These are phyloP conservation scores for Trametes versicolor DNA, from an alignment of 1,284 basidiomycete species.

Conservation along the genomic window DNA sequence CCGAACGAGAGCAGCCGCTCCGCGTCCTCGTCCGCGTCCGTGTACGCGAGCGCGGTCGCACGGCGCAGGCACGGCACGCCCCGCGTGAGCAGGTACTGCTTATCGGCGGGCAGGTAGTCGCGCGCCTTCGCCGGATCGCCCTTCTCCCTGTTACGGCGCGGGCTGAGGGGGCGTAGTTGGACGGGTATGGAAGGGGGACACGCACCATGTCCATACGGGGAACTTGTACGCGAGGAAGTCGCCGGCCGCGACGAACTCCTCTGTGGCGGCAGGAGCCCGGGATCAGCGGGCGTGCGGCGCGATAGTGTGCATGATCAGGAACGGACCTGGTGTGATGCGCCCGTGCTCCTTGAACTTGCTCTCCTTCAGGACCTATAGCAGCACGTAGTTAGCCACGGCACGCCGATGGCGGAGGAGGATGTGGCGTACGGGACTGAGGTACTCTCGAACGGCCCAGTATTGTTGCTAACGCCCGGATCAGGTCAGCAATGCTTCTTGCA, in stretches of 20 bases:
- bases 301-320: conserved; percentile 21
- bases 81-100: conserved; percentile 95
- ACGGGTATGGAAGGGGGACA: conserved; percentile 17
- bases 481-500: not conserved
- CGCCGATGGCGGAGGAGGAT: conserved; percentile 29
- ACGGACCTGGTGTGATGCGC: conserved; percentile 91
- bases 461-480: conserved; percentile 67
- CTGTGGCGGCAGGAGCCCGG: conserved; percentile 51
- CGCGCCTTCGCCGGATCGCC: conserved; percentile 86
- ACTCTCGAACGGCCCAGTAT: conserved; percentile 96
- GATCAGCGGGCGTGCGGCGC: conserved; percentile 36
- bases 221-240: conserved; percentile 97
- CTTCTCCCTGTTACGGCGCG: conserved; percentile 73
- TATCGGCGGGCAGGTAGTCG: conserved; percentile 93
- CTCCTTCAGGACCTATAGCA: conserved; percentile 89
- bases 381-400: conserved; percentile 27
- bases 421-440: conserved; percentile 87
- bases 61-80: conserved; percentile 94
- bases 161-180: not conserved
- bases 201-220: conserved; percentile 93
- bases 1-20: conserved; percentile 87
- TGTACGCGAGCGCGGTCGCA: conserved; percentile 92
- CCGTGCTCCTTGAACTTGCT: conserved; percentile 99
- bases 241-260: conserved; percentile 96
- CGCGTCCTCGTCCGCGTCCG: conserved; percentile 93